Base-by-base conservation (phyloP, 257 asterid species). In the Nicotiana tomentosiformis region DNA sequence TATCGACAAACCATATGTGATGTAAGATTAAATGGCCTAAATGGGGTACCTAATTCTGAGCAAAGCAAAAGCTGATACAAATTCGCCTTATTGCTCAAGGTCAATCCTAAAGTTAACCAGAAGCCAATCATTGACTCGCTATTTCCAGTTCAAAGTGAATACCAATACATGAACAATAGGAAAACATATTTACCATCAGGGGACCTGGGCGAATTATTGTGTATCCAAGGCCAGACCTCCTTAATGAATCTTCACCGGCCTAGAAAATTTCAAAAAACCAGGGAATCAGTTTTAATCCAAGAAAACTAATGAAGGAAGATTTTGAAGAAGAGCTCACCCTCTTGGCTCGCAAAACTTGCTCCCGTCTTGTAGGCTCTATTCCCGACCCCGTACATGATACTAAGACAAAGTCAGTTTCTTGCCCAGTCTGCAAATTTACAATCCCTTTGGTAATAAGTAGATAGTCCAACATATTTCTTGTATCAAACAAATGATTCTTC, bases 321-420 rank as follows among this genome's bases (percentile, higher is more conserved):
- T 69, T 9, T 58, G 70, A 80, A 58, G 32, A 81, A 65, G 84
- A 86, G 16, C 78, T 15, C 55, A 95, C 99, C 99, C 94, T 91
- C 89, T 95, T 94, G 77, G 99, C 98, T 88, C 80, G 92, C 85
- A 95, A 85, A 86, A 93, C 99, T 85, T 95, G 99, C 89, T 93
- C 99, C 88, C 98, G 87, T 88, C 98, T 86, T 18, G 85, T 67
- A 81, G 94, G 84, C 67, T 95, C 99, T 74, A 95, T 90, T 86
- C 99, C 99, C 26, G 93, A 90, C 84, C 98, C 98, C 72, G 99
- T 93, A 86, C 99, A 95, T 18, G 99, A 95, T 85, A 95, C 99
- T 80, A 95, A 88, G 89, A 95, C 84, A 46, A 95, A 93, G 83
- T 93, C 99, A 17, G 99, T 94, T 91, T 95, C 99, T 90, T 95